A percentile compares a stretch with the other conserved stretches of the same genome.
These are phyloP conservation scores for Rhizopus delemar DNA, from an alignment of 371 early-diverging fungal genomes.

Conservation along the genomic window DNA sequence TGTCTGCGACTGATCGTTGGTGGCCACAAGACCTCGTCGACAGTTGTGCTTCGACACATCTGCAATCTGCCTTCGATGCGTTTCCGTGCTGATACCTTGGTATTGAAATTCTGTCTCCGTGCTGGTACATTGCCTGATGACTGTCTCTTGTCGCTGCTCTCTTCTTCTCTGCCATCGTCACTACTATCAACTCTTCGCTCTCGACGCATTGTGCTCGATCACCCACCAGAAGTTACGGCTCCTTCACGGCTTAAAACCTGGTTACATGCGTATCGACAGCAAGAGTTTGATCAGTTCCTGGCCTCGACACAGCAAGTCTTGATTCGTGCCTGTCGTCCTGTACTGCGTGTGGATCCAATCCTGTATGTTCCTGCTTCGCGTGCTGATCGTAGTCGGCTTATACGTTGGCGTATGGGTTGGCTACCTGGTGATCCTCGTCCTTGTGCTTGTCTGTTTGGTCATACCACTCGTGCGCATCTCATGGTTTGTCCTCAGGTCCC, in stretches of 20 bases:
- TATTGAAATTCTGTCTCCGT: constrained; percentile 6
- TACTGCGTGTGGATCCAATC: too few relatives aligned
- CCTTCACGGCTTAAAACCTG: neutral
- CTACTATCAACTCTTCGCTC: too few relatives aligned
- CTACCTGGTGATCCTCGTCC: constrained; percentile 4
- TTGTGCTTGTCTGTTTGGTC: too few relatives aligned
- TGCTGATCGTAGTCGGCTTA: constrained; percentile 7
- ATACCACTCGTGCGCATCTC: too few relatives aligned
- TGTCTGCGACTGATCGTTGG: too few relatives aligned
- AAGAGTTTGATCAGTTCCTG: neutral
- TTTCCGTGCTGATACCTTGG: constrained; percentile 3
- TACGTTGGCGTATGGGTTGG: constrained; percentile 25
- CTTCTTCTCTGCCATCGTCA: neutral
- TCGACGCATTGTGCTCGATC: neutral
- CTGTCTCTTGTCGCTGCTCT: constrained; percentile 3
- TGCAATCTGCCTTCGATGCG: constrained; percentile 16
- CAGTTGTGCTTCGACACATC: constrained; percentile 19
- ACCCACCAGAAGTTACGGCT: neutral
- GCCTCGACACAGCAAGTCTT: too few relatives aligned
- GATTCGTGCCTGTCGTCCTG: neutral
- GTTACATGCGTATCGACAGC: too few relatives aligned
- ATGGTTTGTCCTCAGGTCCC: too few relatives aligned
- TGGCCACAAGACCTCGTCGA: neutral
- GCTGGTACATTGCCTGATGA: constrained; percentile 5
- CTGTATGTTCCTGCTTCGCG: neutral